These are phyloP conservation scores for Oidium heveae DNA, from an alignment of 2,329 filamentous ascomycete species.

Conservation along the genomic window DNA sequence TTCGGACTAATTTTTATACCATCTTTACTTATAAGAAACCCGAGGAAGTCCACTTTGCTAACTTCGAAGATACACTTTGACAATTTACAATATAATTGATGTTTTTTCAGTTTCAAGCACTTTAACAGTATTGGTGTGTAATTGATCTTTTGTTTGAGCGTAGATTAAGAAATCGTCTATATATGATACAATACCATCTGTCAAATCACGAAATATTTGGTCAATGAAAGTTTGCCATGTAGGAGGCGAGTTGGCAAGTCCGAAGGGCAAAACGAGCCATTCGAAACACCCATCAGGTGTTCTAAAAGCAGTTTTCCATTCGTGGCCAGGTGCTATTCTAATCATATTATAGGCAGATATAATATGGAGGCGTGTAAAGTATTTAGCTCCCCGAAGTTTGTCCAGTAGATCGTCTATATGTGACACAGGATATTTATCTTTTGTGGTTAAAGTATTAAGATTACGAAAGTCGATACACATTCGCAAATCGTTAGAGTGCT, in stretches of 20 bases:
- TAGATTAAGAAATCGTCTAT: neutral
- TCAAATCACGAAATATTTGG: neutral
- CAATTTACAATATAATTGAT: neutral
- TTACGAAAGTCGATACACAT: neutral
- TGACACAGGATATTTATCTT: conserved; percentile 1
- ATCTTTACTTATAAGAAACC: neutral
- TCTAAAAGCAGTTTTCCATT: neutral
- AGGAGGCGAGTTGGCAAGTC: neutral
- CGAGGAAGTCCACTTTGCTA: neutral
- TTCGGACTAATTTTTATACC: neutral
- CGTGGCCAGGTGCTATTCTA: neutral
- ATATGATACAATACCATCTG: neutral
- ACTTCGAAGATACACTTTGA: neutral
- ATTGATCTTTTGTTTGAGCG: neutral
- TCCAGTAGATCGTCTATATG: neutral
- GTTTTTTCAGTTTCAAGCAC: neutral
- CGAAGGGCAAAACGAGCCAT: conserved; percentile 2
- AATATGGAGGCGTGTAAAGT: neutral
- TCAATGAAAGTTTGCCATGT: conserved; percentile 1
- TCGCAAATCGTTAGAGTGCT: neutral
- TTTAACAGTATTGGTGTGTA: neutral
- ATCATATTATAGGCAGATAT: conserved; percentile 1
- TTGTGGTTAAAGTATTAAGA: neutral
- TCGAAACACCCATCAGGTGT: neutral
- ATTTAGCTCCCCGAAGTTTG: neutral